These are phyloP conservation scores for Penicillium longicatenatum DNA, from an alignment of 495 filamentous ascomycete genomes.

Conservation along the genomic window DNA sequence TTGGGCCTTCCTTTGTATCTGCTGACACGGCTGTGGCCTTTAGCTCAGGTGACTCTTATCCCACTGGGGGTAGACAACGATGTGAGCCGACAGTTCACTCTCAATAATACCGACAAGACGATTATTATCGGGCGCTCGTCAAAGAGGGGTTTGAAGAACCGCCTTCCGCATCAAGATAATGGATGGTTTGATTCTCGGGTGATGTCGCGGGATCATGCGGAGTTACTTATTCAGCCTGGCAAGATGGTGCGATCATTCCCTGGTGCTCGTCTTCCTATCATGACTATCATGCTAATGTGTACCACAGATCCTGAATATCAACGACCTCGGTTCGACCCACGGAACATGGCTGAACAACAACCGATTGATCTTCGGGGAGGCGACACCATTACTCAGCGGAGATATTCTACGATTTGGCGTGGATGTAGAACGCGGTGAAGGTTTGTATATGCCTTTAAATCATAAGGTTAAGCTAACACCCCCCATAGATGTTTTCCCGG, in stretches of 20 bases:
- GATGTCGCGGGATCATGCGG: slow-evolving; percentile 78
- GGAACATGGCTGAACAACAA: slow-evolving; percentile 55
- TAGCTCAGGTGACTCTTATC: slow-evolving; percentile 35
- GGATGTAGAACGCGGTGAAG: slow-evolving; percentile 52
- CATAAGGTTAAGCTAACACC: slow-evolving; percentile 2
- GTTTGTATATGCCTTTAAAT: slow-evolving; percentile 28
- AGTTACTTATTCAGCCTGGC: slow-evolving; percentile 48
- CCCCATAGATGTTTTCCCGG: slow-evolving; percentile 40
- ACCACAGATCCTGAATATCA: slow-evolving; percentile 42
- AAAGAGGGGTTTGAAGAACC: slow-evolving; percentile 55
- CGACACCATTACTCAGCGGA: slow-evolving; percentile 39
- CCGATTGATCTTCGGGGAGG: slow-evolving; percentile 38
- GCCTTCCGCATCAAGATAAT: slow-evolving; percentile 57
- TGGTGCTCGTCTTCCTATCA: background rate
- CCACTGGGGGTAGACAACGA: slow-evolving; percentile 23
- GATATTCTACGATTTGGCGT: slow-evolving; percentile 58
- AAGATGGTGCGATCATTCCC: slow-evolving; percentile 38
- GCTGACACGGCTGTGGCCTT: slow-evolving; percentile 16
- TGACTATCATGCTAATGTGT: slow-evolving; percentile 16
- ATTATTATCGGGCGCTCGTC: slow-evolving; percentile 61
- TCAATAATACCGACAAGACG: slow-evolving; percentile 23
- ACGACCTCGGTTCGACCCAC: slow-evolving; percentile 59
- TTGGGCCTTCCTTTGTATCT: background rate
- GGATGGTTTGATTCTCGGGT: slow-evolving; percentile 79
- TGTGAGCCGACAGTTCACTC: slow-evolving; percentile 34